These are phyloP conservation scores for Triadica sebifera DNA, from an alignment of 345 rosid genomes.

Conservation along the genomic window DNA sequence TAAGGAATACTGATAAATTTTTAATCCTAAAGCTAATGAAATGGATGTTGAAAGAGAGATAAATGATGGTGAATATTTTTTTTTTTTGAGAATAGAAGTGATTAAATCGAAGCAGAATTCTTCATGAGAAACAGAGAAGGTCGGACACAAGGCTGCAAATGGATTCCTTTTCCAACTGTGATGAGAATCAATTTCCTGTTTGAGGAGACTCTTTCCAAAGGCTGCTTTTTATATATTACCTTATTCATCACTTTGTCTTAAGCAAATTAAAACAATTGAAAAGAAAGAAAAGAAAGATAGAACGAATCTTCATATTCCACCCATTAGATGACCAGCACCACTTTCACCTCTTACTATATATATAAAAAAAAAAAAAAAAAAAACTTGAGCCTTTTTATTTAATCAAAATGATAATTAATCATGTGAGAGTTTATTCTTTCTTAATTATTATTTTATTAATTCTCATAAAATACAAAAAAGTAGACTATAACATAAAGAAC, in stretches of 20 bases:
- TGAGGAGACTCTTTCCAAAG: slow-evolving; percentile 28
- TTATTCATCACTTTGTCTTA: slow-evolving; percentile 30
- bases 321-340: slow-evolving; percentile 15
- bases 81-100: not conserved
- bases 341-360: not conserved
- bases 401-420: slow-evolving; percentile 20
- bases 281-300: not conserved
- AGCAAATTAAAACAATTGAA: not conserved
- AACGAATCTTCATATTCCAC: slow-evolving; percentile 34
- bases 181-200: slow-evolving; percentile 36
- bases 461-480: no score
- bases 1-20: not conserved
- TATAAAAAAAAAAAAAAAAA: slow-evolving; percentile 22
- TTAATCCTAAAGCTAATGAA: not conserved
- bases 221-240: slow-evolving; percentile 24
- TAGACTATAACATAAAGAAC: no score
- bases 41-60: not conserved
- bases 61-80: not conserved
- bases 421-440: slow-evolving; percentile 4
- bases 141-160: slow-evolving; percentile 31
- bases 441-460: not conserved
- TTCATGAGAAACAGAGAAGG: slow-evolving; percentile 17
- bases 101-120: slow-evolving; percentile 13
- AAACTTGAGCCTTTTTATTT: slow-evolving; percentile 22
- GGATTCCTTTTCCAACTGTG: slow-evolving; percentile 29